phyloP scores from a whole-genome alignment of 768 basidiomycete genomes.

The Termitomyces sp. region DNA sequence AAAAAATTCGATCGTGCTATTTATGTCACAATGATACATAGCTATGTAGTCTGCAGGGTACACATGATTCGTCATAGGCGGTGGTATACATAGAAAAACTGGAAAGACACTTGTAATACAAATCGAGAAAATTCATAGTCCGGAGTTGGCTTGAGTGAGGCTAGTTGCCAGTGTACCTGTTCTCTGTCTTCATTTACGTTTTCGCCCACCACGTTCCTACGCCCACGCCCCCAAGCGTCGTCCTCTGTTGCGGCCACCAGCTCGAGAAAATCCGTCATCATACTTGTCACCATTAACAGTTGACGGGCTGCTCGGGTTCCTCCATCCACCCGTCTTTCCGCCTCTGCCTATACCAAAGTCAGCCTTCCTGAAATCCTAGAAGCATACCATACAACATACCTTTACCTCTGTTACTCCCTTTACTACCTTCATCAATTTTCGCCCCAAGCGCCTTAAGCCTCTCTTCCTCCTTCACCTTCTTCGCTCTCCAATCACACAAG shows the following conservation, averaged over 20 bases:
- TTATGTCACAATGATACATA: background rate
- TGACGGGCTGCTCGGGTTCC: slow-evolving; percentile 3
- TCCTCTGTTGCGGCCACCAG: slow-evolving; percentile 1
- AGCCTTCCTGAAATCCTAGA: background rate
- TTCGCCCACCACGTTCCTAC: background rate
- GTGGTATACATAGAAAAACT: background rate
- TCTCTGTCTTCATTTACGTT: background rate
- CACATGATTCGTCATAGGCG: background rate
- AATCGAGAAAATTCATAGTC: background rate
- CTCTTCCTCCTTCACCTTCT: slow-evolving; percentile 22
- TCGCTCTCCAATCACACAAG: slow-evolving; percentile 30
- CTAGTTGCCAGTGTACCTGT: background rate
- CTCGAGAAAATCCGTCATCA: slow-evolving; percentile 6
- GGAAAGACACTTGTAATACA: background rate
- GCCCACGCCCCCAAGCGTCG: background rate
- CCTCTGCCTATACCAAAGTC: background rate
- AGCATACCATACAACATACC: background rate
- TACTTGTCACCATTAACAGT: background rate
- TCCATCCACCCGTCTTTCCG: slow-evolving; percentile 7
- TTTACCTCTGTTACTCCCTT: background rate
- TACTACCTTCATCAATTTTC: background rate
- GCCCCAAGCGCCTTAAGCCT: background rate
- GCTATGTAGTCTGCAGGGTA: background rate
- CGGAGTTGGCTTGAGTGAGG: background rate
- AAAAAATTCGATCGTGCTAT: background rate